phyloP scores from a whole-genome alignment of 2,329 filamentous ascomycete genomes.

The Whalleya microplaca region DNA sequence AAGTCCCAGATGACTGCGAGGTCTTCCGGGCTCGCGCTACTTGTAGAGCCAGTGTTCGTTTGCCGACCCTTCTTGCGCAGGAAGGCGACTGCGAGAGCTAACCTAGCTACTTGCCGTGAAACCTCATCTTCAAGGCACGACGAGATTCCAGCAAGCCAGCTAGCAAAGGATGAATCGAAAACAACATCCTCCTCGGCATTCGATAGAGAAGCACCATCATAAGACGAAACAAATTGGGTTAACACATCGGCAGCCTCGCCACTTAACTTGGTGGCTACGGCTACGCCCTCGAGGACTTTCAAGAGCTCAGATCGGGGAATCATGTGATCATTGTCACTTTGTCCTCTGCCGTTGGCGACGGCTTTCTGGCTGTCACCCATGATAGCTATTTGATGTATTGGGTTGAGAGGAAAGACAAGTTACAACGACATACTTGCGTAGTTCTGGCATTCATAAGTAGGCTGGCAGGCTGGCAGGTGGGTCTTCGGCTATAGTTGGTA shows the following conservation, averaged over 20 bases:
- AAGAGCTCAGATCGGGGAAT: not conserved
- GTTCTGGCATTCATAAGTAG: no score
- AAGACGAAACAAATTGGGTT: not conserved
- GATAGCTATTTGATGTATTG: no score
- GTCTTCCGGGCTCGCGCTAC: not conserved
- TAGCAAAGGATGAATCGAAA: not conserved
- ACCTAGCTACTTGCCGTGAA: not conserved
- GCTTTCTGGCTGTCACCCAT: no score
- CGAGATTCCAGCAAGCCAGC: not conserved
- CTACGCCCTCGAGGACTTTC: not conserved
- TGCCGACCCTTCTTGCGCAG: not conserved
- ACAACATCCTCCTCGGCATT: not conserved
- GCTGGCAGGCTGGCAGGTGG: no score
- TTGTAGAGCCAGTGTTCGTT: not conserved
- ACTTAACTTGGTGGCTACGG: not conserved
- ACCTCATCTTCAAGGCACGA: not conserved
- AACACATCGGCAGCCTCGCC: not conserved
- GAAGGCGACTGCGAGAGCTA: not conserved
- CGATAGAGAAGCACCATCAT: not conserved
- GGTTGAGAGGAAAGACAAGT: no score
- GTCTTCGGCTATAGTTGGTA: no score
- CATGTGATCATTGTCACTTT: no score
- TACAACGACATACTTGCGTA: no score
- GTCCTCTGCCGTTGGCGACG: not conserved
- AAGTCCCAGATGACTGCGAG: not conserved